These are phyloP conservation scores for Saccharomycopsis oosterbeekiorum DNA, from an alignment of 805 yeast genomes.

Conservation along the genomic window DNA sequence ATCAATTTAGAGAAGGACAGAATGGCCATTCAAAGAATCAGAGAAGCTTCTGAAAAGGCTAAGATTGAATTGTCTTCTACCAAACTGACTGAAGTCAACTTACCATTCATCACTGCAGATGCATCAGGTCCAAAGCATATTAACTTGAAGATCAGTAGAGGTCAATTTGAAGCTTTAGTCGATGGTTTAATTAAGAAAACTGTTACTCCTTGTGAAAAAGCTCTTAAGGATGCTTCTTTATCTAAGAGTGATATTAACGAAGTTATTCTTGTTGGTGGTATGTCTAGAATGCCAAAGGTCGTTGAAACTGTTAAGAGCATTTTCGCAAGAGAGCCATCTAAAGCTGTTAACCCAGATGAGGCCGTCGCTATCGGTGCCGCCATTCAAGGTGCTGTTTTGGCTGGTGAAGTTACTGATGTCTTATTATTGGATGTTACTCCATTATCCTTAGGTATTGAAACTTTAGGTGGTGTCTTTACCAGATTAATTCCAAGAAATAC, in stretches of 20 bases:
- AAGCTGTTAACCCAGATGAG: slow-evolving; percentile 91
- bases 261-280: slow-evolving; percentile 82
- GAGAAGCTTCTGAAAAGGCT: slow-evolving; percentile 86
- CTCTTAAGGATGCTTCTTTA: slow-evolving; percentile 71
- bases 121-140: slow-evolving; percentile 75
- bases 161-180: slow-evolving; percentile 58
- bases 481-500: slow-evolving; percentile 88
- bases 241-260: slow-evolving; percentile 59
- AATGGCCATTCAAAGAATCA: slow-evolving; percentile 75
- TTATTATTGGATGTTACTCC: slow-evolving; percentile 84
- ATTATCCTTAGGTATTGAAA: slow-evolving; percentile 90
- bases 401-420: slow-evolving; percentile 92
- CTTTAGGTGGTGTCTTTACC: slow-evolving; percentile 96
- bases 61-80: slow-evolving; percentile 77
- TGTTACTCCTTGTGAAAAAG: slow-evolving; percentile 68
- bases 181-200: slow-evolving; percentile 66
- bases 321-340: slow-evolving; percentile 78
- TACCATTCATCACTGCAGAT: slow-evolving; percentile 82
- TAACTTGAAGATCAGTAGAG: slow-evolving; percentile 56
- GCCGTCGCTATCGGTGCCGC: slow-evolving; percentile 97
- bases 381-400: slow-evolving; percentile 91
- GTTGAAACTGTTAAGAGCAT: slow-evolving; percentile 63
- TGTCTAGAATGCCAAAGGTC: slow-evolving; percentile 90
- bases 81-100: slow-evolving; percentile 60
- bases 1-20: slow-evolving; percentile 55